phyloP scores from a whole-genome alignment of 2,329 filamentous ascomycete genomes.

The Xylariaceae sp. region DNA sequence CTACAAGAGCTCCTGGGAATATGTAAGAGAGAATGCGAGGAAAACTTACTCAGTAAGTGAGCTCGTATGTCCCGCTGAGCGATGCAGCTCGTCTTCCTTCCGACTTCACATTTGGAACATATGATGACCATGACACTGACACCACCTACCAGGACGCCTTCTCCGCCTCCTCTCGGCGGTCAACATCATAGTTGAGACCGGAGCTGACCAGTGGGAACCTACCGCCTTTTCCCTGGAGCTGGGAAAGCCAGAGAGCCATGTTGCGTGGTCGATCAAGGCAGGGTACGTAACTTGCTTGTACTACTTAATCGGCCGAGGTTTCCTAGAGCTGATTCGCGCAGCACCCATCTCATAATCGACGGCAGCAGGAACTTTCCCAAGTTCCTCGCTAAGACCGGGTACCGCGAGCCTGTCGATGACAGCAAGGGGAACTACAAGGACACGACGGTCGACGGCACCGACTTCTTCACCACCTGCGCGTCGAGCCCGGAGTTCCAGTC shows the following conservation, averaged over 20 bases:
- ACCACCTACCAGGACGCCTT: not conserved
- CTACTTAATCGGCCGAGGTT: not conserved
- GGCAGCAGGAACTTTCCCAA: slow-evolving; percentile 7
- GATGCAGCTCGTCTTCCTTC: too few relatives aligned
- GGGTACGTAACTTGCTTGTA: not conserved
- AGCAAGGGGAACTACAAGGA: slow-evolving; percentile 1
- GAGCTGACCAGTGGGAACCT: not conserved
- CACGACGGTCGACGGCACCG: slow-evolving; percentile 5
- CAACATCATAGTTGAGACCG: slow-evolving; percentile 32
- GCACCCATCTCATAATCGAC: slow-evolving; percentile 5
- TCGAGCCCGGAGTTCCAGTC: slow-evolving; percentile 7
- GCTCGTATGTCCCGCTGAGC: too few relatives aligned
- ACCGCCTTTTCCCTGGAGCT: not conserved
- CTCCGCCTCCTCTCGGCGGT: slow-evolving; percentile 40
- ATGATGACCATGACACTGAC: not conserved
- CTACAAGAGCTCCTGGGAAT: not conserved
- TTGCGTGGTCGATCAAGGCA: not conserved
- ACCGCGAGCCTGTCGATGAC: slow-evolving; percentile 11
- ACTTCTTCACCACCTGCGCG: slow-evolving; percentile 14
- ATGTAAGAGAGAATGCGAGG: not conserved
- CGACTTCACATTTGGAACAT: not conserved
- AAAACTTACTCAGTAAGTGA: slow-evolving; percentile 1
- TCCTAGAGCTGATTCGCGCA: slow-evolving; percentile 1
- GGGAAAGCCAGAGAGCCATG: not conserved
- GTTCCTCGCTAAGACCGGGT: slow-evolving; percentile 13